These are phyloP conservation scores for Tuber microsphaerosporum DNA, from an alignment of 495 filamentous ascomycete species.

Conservation along the genomic window DNA sequence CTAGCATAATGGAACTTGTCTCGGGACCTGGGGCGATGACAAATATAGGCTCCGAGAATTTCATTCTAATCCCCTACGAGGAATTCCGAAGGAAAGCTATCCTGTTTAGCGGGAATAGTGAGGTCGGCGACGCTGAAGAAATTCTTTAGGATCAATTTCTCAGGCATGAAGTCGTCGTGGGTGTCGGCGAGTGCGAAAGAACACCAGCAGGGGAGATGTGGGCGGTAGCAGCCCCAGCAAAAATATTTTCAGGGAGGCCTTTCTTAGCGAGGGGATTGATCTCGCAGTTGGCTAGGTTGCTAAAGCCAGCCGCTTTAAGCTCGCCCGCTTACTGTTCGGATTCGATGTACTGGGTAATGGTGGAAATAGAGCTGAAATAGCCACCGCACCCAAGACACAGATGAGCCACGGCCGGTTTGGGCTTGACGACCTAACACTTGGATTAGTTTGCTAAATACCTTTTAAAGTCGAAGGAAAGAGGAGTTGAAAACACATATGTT, in stretches of 20 bases:
- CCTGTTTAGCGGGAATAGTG: background rate
- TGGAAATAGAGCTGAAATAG: background rate
- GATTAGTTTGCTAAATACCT: no score
- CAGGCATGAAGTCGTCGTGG: background rate
- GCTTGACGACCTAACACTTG: no score
- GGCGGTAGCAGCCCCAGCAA: background rate
- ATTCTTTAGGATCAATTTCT: background rate
- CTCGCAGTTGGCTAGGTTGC: no score
- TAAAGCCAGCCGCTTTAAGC: accelerated
- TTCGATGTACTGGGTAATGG: background rate
- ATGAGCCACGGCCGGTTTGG: background rate
- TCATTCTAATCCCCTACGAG: background rate
- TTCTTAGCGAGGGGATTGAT: no score
- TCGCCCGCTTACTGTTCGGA: no score
- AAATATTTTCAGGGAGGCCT: background rate
- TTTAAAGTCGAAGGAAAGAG: no score
- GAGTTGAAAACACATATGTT: no score
- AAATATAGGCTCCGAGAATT: background rate
- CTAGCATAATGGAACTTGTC: background rate
- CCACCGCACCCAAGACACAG: background rate
- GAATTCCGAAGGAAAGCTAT: background rate
- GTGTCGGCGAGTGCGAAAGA: background rate
- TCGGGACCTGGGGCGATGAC: background rate
- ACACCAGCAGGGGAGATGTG: background rate
- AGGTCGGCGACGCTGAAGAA: background rate